Conservation (phyloP, 352 stramenopile species). For the Phytophthora agathidicida region DNA sequence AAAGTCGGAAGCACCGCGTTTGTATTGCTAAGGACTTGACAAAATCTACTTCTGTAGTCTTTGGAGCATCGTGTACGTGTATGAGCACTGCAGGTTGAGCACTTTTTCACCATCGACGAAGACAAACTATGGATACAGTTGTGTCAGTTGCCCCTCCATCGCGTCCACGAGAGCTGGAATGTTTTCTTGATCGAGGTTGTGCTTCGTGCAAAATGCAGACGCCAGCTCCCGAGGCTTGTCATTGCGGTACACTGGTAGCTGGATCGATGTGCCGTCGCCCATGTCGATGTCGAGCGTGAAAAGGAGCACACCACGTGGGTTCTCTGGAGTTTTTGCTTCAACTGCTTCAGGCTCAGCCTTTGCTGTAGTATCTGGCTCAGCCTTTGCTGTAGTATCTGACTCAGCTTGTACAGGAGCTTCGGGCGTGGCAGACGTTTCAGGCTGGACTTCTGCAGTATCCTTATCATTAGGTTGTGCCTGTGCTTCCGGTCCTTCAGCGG, state of each 20-base stretch:
- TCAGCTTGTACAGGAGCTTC: constrained; percentile 17
- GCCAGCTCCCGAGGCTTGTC: constrained; percentile 55
- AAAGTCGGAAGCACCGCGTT: background rate
- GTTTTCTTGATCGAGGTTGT: constrained; percentile 64
- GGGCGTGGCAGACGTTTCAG: no score
- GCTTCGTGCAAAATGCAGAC: constrained; percentile 58
- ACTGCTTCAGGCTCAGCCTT: constrained; percentile 13
- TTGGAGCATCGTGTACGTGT: background rate
- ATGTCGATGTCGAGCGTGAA: constrained; percentile 80
- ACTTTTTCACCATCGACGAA: no score
- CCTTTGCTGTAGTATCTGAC: constrained; percentile 9
- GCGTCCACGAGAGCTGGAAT: constrained; percentile 61
- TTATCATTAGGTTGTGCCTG: no score
- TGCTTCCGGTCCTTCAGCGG: constrained; percentile 3
- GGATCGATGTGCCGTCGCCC: constrained; percentile 43
- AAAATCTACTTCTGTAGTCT: constrained; percentile 15
- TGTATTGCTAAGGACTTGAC: constrained; percentile 4
- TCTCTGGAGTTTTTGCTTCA: constrained; percentile 8
- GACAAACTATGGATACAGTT: no score
- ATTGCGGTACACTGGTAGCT: constrained; percentile 57
- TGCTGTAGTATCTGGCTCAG: constrained; percentile 5
- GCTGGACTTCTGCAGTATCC: no score
- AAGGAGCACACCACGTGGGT: constrained; percentile 43
- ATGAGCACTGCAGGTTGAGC: constrained; percentile 3
- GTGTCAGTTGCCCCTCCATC: constrained; percentile 53